phyloP scores from a whole-genome alignment of 345 rosid species.

The Physaria fendleri region DNA sequence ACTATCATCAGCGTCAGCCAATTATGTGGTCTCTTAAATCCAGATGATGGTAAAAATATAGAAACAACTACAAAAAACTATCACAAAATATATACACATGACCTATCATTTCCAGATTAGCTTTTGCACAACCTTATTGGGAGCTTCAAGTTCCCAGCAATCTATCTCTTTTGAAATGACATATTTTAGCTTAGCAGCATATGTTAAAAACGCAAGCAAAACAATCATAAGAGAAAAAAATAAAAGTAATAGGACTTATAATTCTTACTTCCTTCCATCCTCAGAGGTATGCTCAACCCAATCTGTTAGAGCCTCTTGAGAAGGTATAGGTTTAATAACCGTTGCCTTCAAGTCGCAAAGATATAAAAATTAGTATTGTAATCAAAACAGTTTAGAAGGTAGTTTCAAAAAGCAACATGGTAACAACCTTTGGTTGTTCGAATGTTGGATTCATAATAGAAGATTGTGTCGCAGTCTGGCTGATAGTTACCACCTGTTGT shows the following conservation, averaged over 20 bases:
- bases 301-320: conserved; percentile 42
- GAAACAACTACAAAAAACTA: not conserved
- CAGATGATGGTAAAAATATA: not conserved
- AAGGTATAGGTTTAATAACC: conserved; percentile 30
- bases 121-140: not conserved
- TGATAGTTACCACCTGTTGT: conserved; percentile 38
- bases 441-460: conserved; percentile 34
- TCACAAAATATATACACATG: not conserved
- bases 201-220: conserved; percentile 7
- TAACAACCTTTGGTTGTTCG: conserved; percentile 43
- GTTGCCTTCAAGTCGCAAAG: conserved; percentile 18
- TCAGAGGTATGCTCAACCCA: conserved; percentile 87
- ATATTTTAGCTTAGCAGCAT: not conserved
- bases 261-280: conserved; percentile 71
- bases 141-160: not conserved
- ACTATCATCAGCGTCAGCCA: not conserved
- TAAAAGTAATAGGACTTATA: not conserved
- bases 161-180: not conserved
- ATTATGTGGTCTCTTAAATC: not conserved
- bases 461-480: conserved; percentile 37
- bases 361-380: conserved; percentile 1
- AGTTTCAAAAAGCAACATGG: not conserved
- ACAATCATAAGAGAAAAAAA: not conserved
- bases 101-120: not conserved
- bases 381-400: conserved; percentile 13